phyloP scores from a whole-genome alignment of 2,329 filamentous ascomycete species.

The Cladosporium oxysporum region DNA sequence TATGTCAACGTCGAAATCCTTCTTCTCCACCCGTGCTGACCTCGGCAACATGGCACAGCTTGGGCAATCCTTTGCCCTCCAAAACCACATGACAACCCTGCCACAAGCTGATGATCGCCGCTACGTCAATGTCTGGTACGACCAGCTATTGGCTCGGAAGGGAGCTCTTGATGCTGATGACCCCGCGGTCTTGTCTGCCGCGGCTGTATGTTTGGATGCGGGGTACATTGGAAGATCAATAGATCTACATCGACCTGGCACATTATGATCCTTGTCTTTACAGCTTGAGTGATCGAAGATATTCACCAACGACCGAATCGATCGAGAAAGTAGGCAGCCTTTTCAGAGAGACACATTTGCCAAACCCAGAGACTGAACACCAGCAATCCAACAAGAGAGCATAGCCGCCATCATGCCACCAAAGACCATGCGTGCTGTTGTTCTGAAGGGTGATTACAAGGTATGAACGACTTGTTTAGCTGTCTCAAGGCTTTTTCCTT shows the following conservation, averaged over 20 bases:
- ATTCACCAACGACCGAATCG: not conserved
- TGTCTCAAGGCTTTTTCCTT: no score
- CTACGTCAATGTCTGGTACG: not conserved
- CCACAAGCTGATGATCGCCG: not conserved
- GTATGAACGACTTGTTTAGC: slow-evolving; percentile 30
- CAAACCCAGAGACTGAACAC: not conserved
- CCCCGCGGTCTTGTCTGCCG: not conserved
- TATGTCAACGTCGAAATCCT: not conserved
- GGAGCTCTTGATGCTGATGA: not conserved
- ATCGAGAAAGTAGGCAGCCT: not conserved
- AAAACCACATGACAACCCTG: not conserved
- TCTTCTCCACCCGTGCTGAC: not conserved
- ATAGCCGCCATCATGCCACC: slow-evolving; percentile 24
- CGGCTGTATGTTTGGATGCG: slow-evolving; percentile 6
- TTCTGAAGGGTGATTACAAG: slow-evolving; percentile 78
- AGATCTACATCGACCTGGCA: not conserved
- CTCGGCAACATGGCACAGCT: not conserved
- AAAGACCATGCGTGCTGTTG: slow-evolving; percentile 79
- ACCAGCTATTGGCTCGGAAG: not conserved
- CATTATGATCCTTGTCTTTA: not conserved
- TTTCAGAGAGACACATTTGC: not conserved
- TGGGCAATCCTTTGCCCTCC: not conserved
- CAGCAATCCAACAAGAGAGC: not conserved
- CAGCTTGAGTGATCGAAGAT: not conserved
- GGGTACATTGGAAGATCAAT: not conserved